Base-by-base conservation (phyloP, 2,329 filamentous ascomycete species). In the Sclerotiophoma versabilis region DNA sequence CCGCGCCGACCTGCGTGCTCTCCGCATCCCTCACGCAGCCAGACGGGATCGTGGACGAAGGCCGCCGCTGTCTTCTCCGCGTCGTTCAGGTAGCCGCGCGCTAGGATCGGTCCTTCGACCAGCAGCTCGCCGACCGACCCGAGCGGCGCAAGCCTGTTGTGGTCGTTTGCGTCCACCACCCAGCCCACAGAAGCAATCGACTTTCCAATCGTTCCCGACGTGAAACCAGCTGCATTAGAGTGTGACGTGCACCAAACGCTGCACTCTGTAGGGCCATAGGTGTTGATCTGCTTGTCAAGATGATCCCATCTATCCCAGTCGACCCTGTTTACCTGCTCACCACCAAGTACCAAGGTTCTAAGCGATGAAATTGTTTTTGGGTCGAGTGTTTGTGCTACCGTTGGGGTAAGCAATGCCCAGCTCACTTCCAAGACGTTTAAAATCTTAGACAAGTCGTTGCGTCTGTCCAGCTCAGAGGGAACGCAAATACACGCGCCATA, bases 101-200 rank as follows among this genome's bases (percentile, higher is more conserved):
- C 70, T 3, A 77, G 59, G 15, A 64, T 80, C 0, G 80, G 80
- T 0, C 83, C 82, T 57, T 86, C 83, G 15, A 87, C 79, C 2
- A 85, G 76, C 2, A 87, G 73, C 63, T 87, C 84, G 4, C 65
- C 66, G 33, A 60, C 54, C 17, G 26, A 36, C 8, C 60, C 59
- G 23, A 60, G 20, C 7, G 54, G 52, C 11, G 67, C 51, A 8
- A 70, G 58, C 5, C 27, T 25, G n/a, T 69, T 33, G 22, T 53
- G 54, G 41, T 72, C 46, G 1, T 55, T 17, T 0, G 57, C 22
- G 15, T 70, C 50, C 2, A 63, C 60, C 8, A 76, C 58, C 73
- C 67, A 72, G n/a, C n/a, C n/a, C n/a, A n/a, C n/a, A n/a, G n/a
- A n/a, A n/a, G 23, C 43, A 0, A 77, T 45, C 49, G 30, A 60